phyloP scores from a whole-genome alignment of 805 yeast genomes.

The Yarrowia alimentaria region DNA sequence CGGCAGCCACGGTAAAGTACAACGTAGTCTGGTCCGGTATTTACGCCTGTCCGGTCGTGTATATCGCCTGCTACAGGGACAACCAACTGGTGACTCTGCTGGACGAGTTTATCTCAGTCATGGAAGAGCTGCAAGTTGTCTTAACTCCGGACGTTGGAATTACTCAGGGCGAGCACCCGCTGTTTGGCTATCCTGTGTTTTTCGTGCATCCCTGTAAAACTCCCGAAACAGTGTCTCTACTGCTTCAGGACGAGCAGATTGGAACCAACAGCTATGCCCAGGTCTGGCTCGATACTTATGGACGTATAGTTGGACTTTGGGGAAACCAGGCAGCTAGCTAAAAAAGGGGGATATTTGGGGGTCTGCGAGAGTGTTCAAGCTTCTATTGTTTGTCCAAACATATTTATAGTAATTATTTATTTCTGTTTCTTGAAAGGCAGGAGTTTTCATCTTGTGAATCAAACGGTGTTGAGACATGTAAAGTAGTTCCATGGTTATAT shows the following conservation, averaged over 20 bases:
- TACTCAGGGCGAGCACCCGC: slow-evolving; percentile 27
- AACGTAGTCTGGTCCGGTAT: slow-evolving; percentile 3
- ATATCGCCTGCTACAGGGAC: slow-evolving; percentile 5
- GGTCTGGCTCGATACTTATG: slow-evolving; percentile 11
- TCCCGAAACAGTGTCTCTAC: not conserved
- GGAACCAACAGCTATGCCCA: not conserved
- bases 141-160: slow-evolving; percentile 1
- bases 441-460: too few relatives aligned
- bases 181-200: slow-evolving; percentile 22
- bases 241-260: not conserved
- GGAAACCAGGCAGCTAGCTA: too few relatives aligned
- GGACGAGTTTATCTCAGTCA: slow-evolving; percentile 6
- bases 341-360: too few relatives aligned
- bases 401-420: too few relatives aligned
- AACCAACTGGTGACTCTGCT: slow-evolving; percentile 8
- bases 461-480: too few relatives aligned
- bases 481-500: too few relatives aligned
- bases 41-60: slow-evolving; percentile 14
- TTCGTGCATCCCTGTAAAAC: slow-evolving; percentile 30
- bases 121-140: not conserved
- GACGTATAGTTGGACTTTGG: not conserved
- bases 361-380: too few relatives aligned
- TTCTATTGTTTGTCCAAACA: too few relatives aligned
- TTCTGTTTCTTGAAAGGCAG: too few relatives aligned
- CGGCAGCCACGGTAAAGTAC: not conserved